phyloP scores from a whole-genome alignment of 306 rosid genomes.

The Delonix regia region DNA sequence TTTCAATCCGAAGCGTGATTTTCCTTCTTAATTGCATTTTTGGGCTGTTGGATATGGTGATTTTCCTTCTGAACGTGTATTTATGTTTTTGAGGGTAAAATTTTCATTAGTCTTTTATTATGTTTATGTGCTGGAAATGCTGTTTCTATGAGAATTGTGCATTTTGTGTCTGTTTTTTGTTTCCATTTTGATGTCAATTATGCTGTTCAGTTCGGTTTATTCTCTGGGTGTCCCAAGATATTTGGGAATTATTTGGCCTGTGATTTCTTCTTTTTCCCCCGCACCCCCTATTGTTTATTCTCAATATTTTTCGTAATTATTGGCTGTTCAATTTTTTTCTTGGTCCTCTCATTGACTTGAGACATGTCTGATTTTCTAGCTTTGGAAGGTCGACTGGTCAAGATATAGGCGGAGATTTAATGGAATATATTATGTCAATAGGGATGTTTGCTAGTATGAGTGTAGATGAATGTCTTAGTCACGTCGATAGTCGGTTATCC shows the following conservation, averaged over 20 bases:
- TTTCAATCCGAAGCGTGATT: not conserved
- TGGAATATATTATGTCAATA: constrained; percentile 8
- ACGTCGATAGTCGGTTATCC: constrained; percentile 14
- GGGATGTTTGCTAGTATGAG: not conserved
- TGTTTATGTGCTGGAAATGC: not conserved
- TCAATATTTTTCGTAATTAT: not conserved
- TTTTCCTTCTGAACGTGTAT: not conserved
- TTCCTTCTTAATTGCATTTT: constrained; percentile 27
- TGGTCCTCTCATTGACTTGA: not conserved
- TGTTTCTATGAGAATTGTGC: constrained; percentile 22
- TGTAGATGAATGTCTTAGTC: constrained; percentile 3
- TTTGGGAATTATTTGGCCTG: not conserved
- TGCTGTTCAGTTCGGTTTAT: not conserved
- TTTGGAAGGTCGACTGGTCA: not conserved
- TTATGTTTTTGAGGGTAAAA: not conserved
- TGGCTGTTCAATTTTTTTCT: not conserved
- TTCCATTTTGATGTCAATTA: constrained; percentile 5
- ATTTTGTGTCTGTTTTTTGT: not conserved
- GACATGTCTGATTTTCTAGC: constrained; percentile 14
- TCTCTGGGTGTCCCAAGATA: constrained; percentile 7
- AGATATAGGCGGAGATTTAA: not conserved
- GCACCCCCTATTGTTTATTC: not conserved
- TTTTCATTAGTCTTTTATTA: not conserved
- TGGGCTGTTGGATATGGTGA: constrained; percentile 7
- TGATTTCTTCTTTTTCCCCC: not conserved